Percentiles rank a stretch among this genome's conserved stretches.
phyloP scores from a whole-genome alignment of 202 grass and related monocot species.

The Carex sylvatica region DNA sequence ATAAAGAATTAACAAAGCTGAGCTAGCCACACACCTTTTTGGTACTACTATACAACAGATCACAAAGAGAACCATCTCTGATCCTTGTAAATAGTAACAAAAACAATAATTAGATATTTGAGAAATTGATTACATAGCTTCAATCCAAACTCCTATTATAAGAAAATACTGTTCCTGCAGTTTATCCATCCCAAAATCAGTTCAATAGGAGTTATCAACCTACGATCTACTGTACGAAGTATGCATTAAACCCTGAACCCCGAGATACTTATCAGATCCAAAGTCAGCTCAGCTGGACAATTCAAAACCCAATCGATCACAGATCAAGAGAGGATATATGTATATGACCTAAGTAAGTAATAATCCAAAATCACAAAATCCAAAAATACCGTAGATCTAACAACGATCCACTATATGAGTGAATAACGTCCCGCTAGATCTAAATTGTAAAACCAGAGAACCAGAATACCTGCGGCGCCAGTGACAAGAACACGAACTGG shows the following conservation, averaged over 20 bases:
- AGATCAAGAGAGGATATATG: not conserved
- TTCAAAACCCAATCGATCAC: slow-evolving; percentile 4
- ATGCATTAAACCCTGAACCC: slow-evolving; percentile 4
- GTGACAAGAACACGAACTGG: slow-evolving; percentile 97
- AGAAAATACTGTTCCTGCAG: not conserved
- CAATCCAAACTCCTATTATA: not conserved
- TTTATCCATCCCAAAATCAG: not conserved
- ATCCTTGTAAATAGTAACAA: not conserved
- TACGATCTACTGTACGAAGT: not conserved
- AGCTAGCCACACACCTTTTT: not conserved
- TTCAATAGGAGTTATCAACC: not conserved
- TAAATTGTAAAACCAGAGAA: not conserved
- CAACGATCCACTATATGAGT: slow-evolving; percentile 15
- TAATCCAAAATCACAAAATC: slow-evolving; percentile 7
- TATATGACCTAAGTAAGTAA: not conserved
- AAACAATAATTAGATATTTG: not conserved
- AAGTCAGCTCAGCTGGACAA: slow-evolving; percentile 5
- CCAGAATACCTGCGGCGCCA: slow-evolving; percentile 82
- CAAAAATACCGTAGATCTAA: slow-evolving; percentile 31
- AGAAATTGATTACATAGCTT: not conserved
- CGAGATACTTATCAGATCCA: slow-evolving; percentile 13
- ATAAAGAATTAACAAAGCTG: not conserved
- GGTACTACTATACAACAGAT: not conserved
- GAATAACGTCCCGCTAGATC: slow-evolving; percentile 16
- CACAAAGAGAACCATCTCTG: not conserved